Evolutionary conservation across 805 yeast genomes (phyloP).

Genomic region (Schwanniomyces sp.): DNA sequence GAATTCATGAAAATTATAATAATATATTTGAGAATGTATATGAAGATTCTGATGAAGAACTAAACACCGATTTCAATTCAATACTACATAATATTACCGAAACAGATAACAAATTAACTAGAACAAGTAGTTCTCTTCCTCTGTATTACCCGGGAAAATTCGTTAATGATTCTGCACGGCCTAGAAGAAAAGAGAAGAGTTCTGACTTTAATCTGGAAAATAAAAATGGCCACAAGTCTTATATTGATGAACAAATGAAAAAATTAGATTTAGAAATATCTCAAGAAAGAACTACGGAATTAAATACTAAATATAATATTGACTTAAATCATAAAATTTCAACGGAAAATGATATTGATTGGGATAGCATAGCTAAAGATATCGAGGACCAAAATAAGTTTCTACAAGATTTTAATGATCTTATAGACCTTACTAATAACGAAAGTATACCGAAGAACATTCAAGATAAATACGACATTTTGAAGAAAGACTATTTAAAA

Average conservation of each 20-base stretch:
- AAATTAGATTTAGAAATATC: slow-evolving; percentile 8
- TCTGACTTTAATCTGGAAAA: too few species aligned
- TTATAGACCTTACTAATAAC: slow-evolving; percentile 16
- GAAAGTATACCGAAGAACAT: slow-evolving; percentile 9
- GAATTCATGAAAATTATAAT: not conserved
- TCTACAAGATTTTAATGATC: slow-evolving; percentile 20
- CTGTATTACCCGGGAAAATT: slow-evolving; percentile 19
- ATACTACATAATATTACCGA: slow-evolving; percentile 4
- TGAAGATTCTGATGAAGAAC: slow-evolving; percentile 10
- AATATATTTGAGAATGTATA: slow-evolving; percentile 4
- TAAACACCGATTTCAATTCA: slow-evolving; percentile 6
- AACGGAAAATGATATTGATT: not conserved
- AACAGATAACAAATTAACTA: slow-evolving; percentile 1
- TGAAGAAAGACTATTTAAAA: slow-evolving; percentile 24
- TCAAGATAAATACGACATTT: slow-evolving; percentile 15
- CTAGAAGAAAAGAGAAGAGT: not conserved
- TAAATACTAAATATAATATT: slow-evolving; percentile 9
- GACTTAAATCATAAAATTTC: slow-evolving; percentile 5
- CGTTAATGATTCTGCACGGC: not conserved
- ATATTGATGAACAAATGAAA: slow-evolving; percentile 5
- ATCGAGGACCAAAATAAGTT: slow-evolving; percentile 14
- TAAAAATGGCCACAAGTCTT: not conserved
- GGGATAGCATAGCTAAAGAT: slow-evolving; percentile 7
- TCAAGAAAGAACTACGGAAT: slow-evolving; percentile 7
- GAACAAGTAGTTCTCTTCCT: slow-evolving; percentile 13